phyloP scores from a whole-genome alignment of 805 yeast species.

The Blastobotrys americana region DNA sequence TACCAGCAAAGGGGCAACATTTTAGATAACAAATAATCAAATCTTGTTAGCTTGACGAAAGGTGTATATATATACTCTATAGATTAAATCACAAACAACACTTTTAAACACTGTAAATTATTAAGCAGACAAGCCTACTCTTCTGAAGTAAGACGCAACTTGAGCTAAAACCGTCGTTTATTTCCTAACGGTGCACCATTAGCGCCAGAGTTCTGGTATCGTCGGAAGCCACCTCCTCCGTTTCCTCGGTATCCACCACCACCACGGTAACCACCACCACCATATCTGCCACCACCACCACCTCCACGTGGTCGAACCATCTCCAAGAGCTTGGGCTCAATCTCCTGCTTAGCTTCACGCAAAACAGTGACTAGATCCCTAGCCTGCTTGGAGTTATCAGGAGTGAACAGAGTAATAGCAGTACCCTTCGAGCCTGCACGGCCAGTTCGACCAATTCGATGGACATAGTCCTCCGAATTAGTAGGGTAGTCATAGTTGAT shows the following conservation, averaged over 20 bases:
- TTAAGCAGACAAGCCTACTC: too few species aligned
- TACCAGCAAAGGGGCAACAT: too few species aligned
- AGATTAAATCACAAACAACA: too few species aligned
- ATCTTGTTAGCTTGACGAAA: too few species aligned
- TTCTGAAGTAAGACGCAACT: too few species aligned
- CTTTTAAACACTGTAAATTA: too few species aligned
- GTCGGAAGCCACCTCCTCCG: constrained; percentile 23
- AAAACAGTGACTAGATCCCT: constrained; percentile 82
- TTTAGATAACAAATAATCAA: too few species aligned
- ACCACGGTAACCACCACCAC: constrained; percentile 40
- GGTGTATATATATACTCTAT: too few species aligned
- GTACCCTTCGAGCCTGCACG: constrained; percentile 97
- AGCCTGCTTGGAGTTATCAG: constrained; percentile 79
- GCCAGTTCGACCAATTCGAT: constrained; percentile 98
- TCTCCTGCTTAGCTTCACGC: constrained; percentile 89
- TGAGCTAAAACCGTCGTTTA: constrained; percentile 21
- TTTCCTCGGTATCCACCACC: constrained; percentile 34
- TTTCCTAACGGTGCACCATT: constrained; percentile 37
- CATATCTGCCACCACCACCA: constrained; percentile 46
- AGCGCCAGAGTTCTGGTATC: constrained; percentile 27
- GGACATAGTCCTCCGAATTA: constrained; percentile 97
- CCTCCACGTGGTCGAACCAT: constrained; percentile 72
- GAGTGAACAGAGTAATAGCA: constrained; percentile 90
- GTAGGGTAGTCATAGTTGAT: constrained; percentile 97
- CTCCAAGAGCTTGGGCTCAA: constrained; percentile 72